phyloP scores from a whole-genome alignment of 1,139 yeast genomes.

The Pichia sp. region DNA sequence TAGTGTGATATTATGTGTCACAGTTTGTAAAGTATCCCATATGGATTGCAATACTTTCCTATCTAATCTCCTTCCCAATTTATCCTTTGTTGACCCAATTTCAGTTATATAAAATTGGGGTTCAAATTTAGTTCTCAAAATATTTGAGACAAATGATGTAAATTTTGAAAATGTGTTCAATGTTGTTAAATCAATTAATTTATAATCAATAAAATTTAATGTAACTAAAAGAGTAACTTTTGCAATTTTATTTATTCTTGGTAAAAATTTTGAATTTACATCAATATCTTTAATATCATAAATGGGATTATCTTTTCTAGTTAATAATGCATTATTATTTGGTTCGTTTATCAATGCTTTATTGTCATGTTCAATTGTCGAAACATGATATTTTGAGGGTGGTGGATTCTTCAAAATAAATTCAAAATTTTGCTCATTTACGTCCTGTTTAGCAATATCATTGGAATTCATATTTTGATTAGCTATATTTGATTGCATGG shows the following conservation, averaged over 20 bases:
- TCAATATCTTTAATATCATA: neutral
- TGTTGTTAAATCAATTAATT: conserved; percentile 8
- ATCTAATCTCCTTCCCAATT: conserved; percentile 12
- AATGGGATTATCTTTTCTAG: neutral
- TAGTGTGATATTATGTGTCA: neutral
- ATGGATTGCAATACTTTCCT: conserved; percentile 3
- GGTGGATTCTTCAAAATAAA: conserved; percentile 1
- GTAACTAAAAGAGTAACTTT: conserved; percentile 13
- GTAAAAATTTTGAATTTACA: conserved; percentile 10
- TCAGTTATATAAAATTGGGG: conserved; percentile 9
- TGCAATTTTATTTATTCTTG: conserved; percentile 1
- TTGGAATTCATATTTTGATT: no score
- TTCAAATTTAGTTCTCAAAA: conserved; percentile 5
- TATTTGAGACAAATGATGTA: neutral
- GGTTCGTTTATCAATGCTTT: neutral
- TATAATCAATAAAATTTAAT: conserved; percentile 14
- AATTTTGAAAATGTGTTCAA: conserved; percentile 4
- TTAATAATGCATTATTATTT: neutral
- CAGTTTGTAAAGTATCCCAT: conserved; percentile 7
- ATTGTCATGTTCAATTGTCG: no score
- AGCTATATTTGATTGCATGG: no score
- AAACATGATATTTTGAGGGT: neutral
- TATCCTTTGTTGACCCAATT: conserved; percentile 11
- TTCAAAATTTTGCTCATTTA: neutral
- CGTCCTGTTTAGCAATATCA: no score